Evolutionary conservation across 495 filamentous ascomycete species (phyloP), one percentile per base, ranked within the genome.

Genomic region (Xylaria longipes): DNA sequence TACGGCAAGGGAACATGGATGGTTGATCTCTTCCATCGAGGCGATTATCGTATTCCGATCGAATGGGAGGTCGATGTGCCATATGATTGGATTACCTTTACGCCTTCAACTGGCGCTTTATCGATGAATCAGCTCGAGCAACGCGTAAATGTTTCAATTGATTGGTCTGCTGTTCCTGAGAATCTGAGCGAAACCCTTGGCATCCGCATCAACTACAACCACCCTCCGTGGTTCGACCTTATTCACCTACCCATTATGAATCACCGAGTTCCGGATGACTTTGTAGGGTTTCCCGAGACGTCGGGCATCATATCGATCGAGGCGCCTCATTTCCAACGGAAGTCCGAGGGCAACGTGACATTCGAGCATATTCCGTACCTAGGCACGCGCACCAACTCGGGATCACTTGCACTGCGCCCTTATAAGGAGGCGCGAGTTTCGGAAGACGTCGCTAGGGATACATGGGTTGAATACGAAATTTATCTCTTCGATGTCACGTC

Each of bases 21-120:
- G 75, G 84, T 91, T 54, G 89, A 91, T 20, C 79, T 92, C 52
- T 92, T 87, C 73, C 83, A 80, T 64, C 81, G 87, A 17, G 89
- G 90, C 22, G 85, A 84, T 2, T 74, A 83, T 22, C 78, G 76
- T 14, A 71, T 79, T 11, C 74, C 76, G 0, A 69, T 89, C 83
- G 63, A 74, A 72, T 77, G 91, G 86, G 79, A 84, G 67, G 27
- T 79, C 83, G 68, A 82, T 75, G 6, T 77, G 74, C 69, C 80
- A 77, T 72, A 62, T 74, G 20, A 68, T 27, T 91, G 87, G 82
- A 83, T 91, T n/a, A 76, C 73, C 17, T 81, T 87, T 41, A 82
- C 82, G 0, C 81, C 84, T 4, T 73, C 76, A 0, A 80, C 81
- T 5, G 89, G 90, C 4, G 81, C 70, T 14, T 74, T 91, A 41